These are phyloP conservation scores for Ophiostoma piceae DNA, from an alignment of 2,329 filamentous ascomycete genomes.

Conservation along the genomic window DNA sequence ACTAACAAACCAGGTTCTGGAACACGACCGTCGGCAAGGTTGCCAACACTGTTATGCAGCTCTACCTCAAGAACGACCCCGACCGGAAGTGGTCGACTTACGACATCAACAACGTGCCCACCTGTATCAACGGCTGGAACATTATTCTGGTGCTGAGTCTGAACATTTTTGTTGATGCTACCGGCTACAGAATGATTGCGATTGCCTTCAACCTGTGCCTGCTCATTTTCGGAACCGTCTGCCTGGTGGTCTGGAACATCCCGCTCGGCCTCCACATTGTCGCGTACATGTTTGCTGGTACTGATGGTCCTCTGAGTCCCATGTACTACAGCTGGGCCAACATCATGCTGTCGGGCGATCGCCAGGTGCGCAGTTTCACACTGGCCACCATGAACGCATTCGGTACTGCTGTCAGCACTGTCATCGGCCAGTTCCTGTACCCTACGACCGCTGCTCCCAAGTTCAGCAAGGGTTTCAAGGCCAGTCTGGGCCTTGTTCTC, in stretches of 20 bases:
- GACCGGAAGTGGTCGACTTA: slow-evolving; percentile 31
- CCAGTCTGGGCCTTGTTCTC: slow-evolving; percentile 29
- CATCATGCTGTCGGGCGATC: slow-evolving; percentile 27
- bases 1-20: slow-evolving; percentile 20
- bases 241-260: slow-evolving; percentile 34
- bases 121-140: slow-evolving; percentile 33
- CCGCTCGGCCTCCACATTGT: slow-evolving; percentile 34
- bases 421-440: slow-evolving; percentile 36
- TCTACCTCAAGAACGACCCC: slow-evolving; percentile 31
- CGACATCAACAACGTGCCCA: slow-evolving; percentile 33
- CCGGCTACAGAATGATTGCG: slow-evolving; percentile 33
- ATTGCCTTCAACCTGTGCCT: slow-evolving; percentile 27
- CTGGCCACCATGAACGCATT: slow-evolving; percentile 32
- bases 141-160: slow-evolving; percentile 30
- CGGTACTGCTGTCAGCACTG: slow-evolving; percentile 32
- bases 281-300: slow-evolving; percentile 36
- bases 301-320: slow-evolving; percentile 36
- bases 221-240: slow-evolving; percentile 33
- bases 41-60: slow-evolving; percentile 30
- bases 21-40: slow-evolving; percentile 21
- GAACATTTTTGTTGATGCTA: slow-evolving; percentile 34
- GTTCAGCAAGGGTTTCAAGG: slow-evolving; percentile 32
- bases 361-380: slow-evolving; percentile 29
- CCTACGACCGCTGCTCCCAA: slow-evolving; percentile 34
- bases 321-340: slow-evolving; percentile 32